Conservation (phyloP, 2,329 filamentous ascomycete genomes). For the Esteya vermicola region DNA sequence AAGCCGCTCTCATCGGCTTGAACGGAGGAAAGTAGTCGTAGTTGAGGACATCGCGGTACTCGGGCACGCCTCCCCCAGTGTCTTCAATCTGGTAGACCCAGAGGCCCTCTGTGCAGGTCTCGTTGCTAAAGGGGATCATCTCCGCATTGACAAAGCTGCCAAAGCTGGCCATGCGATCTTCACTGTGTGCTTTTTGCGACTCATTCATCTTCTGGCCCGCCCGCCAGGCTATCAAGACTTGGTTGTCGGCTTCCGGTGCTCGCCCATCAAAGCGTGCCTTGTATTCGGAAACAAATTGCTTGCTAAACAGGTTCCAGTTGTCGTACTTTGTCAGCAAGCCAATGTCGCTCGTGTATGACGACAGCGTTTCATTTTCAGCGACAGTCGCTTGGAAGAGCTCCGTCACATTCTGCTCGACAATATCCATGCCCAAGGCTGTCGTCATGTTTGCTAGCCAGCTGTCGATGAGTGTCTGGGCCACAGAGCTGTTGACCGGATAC, state of each 20-base stretch:
- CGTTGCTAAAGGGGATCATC: neutral
- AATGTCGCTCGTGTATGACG: neutral
- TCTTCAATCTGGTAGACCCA: constrained; percentile 5
- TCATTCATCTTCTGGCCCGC: neutral
- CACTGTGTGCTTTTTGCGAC: neutral
- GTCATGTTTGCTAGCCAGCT: constrained; percentile 3
- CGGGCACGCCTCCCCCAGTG: constrained; percentile 3
- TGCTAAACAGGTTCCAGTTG: constrained; percentile 4
- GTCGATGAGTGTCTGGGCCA: constrained; percentile 2
- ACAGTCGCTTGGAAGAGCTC: constrained; percentile 1
- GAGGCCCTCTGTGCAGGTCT: constrained; percentile 1
- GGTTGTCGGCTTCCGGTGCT: constrained; percentile 2
- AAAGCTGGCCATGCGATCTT: neutral
- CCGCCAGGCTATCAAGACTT: neutral
- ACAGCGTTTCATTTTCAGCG: neutral
- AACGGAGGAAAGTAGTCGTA: constrained; percentile 4
- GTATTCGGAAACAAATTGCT: constrained; percentile 2
- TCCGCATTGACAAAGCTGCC: neutral
- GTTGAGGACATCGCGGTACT: constrained; percentile 3
- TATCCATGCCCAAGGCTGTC: constrained; percentile 1
- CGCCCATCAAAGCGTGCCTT: neutral
- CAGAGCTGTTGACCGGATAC: constrained; percentile 2
- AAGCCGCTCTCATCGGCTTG: constrained; percentile 1
- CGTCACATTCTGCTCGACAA: constrained; percentile 2
- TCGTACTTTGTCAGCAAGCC: constrained; percentile 1